phyloP scores from a whole-genome alignment of 148 eudicot species.

The Rhododendron kiyosumense region DNA sequence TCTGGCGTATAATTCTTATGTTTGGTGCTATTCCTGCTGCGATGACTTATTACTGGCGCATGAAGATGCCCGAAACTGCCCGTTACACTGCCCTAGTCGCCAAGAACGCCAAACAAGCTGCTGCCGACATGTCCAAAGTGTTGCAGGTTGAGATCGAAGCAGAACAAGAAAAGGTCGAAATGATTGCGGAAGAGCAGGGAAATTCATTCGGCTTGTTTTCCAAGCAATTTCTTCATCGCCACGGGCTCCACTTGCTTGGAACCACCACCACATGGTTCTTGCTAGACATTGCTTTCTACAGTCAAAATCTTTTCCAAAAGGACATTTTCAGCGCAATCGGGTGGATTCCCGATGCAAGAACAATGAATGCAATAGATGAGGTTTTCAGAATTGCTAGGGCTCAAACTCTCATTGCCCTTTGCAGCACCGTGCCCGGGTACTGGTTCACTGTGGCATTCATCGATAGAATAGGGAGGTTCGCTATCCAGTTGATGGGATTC shows the following conservation, averaged over 20 bases:
- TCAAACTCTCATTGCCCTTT: slow-evolving; percentile 53
- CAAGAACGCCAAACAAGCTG: slow-evolving; percentile 44
- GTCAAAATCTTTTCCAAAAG: slow-evolving; percentile 65
- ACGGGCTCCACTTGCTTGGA: slow-evolving; percentile 53
- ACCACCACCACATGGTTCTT: slow-evolving; percentile 64
- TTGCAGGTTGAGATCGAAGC: slow-evolving; percentile 32
- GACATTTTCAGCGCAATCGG: slow-evolving; percentile 61
- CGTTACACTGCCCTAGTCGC: slow-evolving; percentile 58
- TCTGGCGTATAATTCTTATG: slow-evolving; percentile 58
- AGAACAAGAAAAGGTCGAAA: slow-evolving; percentile 22
- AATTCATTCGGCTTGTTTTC: slow-evolving; percentile 47
- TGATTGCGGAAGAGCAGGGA: neutral
- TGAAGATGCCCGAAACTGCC: slow-evolving; percentile 70
- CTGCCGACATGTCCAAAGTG: slow-evolving; percentile 45
- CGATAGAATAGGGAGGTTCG: slow-evolving; percentile 52
- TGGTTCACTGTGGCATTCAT: slow-evolving; percentile 61
- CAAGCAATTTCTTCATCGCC: slow-evolving; percentile 41
- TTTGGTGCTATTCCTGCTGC: slow-evolving; percentile 46
- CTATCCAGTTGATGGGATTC: slow-evolving; percentile 51
- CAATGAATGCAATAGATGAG: slow-evolving; percentile 52
- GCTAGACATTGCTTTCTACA: slow-evolving; percentile 61
- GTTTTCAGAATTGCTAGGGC: slow-evolving; percentile 52
- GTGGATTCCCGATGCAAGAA: slow-evolving; percentile 49
- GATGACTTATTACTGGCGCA: slow-evolving; percentile 47
- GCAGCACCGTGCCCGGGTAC: slow-evolving; percentile 67